Base-by-base conservation (phyloP, 257 asterid genomes). In the Penstemon davidsonii region DNA sequence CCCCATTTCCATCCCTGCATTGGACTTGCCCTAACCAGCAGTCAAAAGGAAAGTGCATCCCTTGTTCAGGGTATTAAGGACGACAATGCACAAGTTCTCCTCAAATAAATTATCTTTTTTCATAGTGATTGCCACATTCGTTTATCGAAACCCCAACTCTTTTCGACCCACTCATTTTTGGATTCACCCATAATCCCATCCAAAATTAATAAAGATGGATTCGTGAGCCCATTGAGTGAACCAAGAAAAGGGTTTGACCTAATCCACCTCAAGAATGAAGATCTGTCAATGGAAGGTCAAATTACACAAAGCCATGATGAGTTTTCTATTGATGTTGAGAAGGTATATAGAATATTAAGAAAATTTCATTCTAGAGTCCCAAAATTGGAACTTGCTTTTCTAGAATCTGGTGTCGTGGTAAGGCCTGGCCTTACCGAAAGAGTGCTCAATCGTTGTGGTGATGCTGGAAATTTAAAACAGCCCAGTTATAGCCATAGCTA, bases 401-500 rank as follows among this genome's bases (percentile, higher is more conserved):
- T 77, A 42, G 84, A 88, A 74, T 93, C 95, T 43, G 96, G 96
- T 69, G 82, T 86, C 56, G 69, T 70, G 40, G 78, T 84, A 33
- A 84, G 97, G 67, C 42, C 88, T 58, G 96, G 97, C 5, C 80
- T 92, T 69, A 86, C 97, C 13, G 96, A 93, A 75, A 79, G 97
- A 58, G 97, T 93, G 42, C 84, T 90, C 75, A 85, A 78, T 62
- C 96, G 98, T 40, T 90, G 97, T 68, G 97, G 98, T 13, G 94
- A 90, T 85, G 95, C 97, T 71, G 97, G 97, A 45, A 93, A 90
- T 67, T 84, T 93, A 0, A 90, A 83, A 60, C 95, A 90, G 64
- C 90, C 90, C 1, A 90, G 92, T 70, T 90, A 87, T 74, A 84
- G 79, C 67, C 96, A 84, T 68, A 90, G 89, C 64, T 69, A 81